Base-by-base conservation (phyloP, 768 basidiomycete species). In the Mycena epipterygia region DNA sequence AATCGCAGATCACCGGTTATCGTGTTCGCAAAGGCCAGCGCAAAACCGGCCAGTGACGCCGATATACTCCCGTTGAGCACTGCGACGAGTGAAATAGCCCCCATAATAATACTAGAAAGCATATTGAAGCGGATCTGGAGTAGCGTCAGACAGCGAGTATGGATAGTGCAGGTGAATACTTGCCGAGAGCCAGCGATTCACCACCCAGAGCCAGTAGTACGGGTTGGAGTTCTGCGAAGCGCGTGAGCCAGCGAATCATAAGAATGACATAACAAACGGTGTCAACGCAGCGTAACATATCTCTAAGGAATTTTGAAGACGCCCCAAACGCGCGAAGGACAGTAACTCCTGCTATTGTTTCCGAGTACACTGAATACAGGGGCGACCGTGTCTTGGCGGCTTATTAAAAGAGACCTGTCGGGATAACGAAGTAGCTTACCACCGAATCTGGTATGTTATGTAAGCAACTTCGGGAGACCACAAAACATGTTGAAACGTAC, bases 161-260 rank as follows among this genome's bases (percentile, higher is more conserved):
- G 30, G 2, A 27, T 25, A 25, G n/a, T 14, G 44, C 8, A 52
- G 6, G 12, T 13, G 23, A 6, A 17, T 25, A n/a, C 55, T 5
- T 30, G 92, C 89, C 33, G 93, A 93, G 53, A 96, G 84, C 96
- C 96, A 98, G 49, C 95, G 91, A 78, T 96, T 96, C 21, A 96
- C 94, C 83, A 90, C 93, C 94, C 93, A 96, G 88, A 93, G 92
- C 96, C 96, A 97, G 76, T 93, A 95, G 78, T 90, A 93, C 4
- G 94, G 94, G 76, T 89, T 94, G 19, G 89, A 76, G 67, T 87
- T 88, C 85, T 87, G 64, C 27, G 2, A 32, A 62, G 19, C 3
- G 37, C 21, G 23, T 41, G 21, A 42, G 69, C 69, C 14, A 62
- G 58, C 55, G 44, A 41, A 39, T 19, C 21, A 61, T 60, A 48